A percentile compares a stretch with the other conserved stretches of the same genome.
phyloP scores from a whole-genome alignment of 2,329 filamentous ascomycete genomes.

The Exophiala lecanii-corni region DNA sequence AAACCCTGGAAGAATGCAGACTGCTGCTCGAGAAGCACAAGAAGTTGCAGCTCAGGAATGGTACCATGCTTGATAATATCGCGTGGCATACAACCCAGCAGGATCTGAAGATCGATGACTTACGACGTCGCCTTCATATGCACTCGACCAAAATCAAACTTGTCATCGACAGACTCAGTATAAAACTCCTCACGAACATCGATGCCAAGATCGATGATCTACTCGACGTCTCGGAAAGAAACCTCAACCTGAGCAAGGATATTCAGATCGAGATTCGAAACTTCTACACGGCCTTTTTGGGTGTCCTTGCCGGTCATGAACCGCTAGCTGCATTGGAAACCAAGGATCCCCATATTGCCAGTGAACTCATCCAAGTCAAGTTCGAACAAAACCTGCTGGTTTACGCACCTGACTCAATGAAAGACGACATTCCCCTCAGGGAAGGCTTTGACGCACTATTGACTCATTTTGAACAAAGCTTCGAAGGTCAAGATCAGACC shows the following conservation, averaged over 20 bases:
- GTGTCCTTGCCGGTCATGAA: slow-evolving; percentile 2
- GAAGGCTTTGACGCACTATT: slow-evolving; percentile 6
- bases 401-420: not conserved
- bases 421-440: slow-evolving; percentile 1
- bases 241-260: slow-evolving; percentile 3
- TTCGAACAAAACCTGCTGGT: slow-evolving; percentile 2
- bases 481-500: slow-evolving; percentile 1
- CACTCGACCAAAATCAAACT: slow-evolving; percentile 9
- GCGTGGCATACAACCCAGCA: slow-evolving; percentile 6
- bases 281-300: slow-evolving; percentile 2
- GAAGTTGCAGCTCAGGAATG: not conserved
- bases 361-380: not conserved
- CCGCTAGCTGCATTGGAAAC: not conserved
- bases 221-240: slow-evolving; percentile 5
- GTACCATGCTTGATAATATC: slow-evolving; percentile 2
- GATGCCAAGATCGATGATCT: slow-evolving; percentile 7
- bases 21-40: slow-evolving; percentile 3
- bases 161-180: slow-evolving; percentile 8
- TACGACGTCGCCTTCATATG: slow-evolving; percentile 4
- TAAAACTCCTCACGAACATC: slow-evolving; percentile 7
- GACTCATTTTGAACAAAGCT: slow-evolving; percentile 4
- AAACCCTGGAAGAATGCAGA: slow-evolving; percentile 7
- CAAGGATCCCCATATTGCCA: slow-evolving; percentile 4
- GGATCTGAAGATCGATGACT: slow-evolving; percentile 5
- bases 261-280: slow-evolving; percentile 5